phyloP scores from a whole-genome alignment of 78 protist genomes.

The Speleostelium caveatum region DNA sequence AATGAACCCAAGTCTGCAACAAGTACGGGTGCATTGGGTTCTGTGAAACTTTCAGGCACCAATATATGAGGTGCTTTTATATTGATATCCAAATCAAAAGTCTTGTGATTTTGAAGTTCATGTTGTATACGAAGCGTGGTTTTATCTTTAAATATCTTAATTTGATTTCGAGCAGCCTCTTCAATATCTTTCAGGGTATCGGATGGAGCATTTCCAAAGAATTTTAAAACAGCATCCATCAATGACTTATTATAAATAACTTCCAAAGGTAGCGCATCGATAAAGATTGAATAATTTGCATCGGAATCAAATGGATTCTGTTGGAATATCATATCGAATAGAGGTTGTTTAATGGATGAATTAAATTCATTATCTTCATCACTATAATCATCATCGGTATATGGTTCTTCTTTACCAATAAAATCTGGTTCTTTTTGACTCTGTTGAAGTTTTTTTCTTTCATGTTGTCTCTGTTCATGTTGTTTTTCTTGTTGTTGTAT shows the following conservation, averaged over 20 bases:
- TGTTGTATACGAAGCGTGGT: conserved; percentile 67
- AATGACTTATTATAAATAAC: conserved; percentile 51
- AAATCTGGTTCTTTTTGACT: not conserved
- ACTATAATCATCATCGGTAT: conserved; percentile 2
- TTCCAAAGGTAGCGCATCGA: conserved; percentile 59
- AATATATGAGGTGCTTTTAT: conserved; percentile 62
- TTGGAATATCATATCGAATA: conserved; percentile 62
- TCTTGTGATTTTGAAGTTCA: conserved; percentile 66
- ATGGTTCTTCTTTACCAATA: too few relatives aligned
- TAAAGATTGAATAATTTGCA: conserved; percentile 46
- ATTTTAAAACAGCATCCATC: conserved; percentile 52
- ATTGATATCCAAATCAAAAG: conserved; percentile 74
- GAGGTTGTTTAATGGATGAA: conserved; percentile 61
- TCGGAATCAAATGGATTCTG: conserved; percentile 65
- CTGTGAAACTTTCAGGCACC: conserved; percentile 50
- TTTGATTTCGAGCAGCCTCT: conserved; percentile 77
- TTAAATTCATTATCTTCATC: too few relatives aligned
- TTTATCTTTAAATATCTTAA: conserved; percentile 66
- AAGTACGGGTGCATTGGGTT: conserved; percentile 27
- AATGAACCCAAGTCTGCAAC: conserved; percentile 74
- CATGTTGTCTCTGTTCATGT: not conserved
- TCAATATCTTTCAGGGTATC: conserved; percentile 69
- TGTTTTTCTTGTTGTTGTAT: not conserved
- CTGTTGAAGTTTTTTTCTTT: too few relatives aligned
- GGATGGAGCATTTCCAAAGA: conserved; percentile 73